These are phyloP conservation scores for Giardia duodenalis DNA, from an alignment of 208 protist species.

Conservation along the genomic window DNA sequence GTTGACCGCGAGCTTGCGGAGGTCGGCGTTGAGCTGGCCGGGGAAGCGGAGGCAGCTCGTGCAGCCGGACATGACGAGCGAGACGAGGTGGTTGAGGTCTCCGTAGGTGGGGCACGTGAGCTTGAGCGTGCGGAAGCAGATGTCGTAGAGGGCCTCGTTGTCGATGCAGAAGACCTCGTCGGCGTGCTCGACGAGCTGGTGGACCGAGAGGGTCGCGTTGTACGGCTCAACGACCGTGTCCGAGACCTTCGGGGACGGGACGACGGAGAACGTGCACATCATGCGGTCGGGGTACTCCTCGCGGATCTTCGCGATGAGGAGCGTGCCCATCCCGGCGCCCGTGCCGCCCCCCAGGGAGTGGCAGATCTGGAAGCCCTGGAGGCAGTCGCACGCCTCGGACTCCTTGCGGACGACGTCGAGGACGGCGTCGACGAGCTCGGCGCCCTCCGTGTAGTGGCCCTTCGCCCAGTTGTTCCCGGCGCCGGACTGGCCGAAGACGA, in stretches of 20 bases:
- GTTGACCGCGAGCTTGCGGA: conserved; percentile 53
- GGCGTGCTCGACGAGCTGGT: conserved; percentile 57
- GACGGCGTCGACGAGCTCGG: conserved; percentile 81
- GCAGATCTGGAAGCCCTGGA: conserved; percentile 91
- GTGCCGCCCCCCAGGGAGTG: conserved; percentile 95
- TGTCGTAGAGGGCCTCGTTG: conserved; percentile 62
- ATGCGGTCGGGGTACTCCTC: conserved; percentile 93
- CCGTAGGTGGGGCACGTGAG: conserved; percentile 54
- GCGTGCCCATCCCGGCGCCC: conserved; percentile 84
- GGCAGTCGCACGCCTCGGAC: conserved; percentile 81
- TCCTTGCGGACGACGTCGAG: conserved; percentile 90
- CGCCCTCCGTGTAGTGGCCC: conserved; percentile 93
- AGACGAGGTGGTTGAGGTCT: conserved; percentile 59
- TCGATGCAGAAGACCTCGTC: conserved; percentile 57
- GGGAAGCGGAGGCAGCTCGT: conserved; percentile 60
- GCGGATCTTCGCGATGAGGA: conserved; percentile 84
- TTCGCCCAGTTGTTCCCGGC: conserved; percentile 95
- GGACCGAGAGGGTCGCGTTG: conserved; percentile 25
- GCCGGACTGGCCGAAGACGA: conserved; percentile 84
- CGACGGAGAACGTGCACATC: conserved; percentile 89
- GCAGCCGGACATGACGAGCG: conserved; percentile 57
- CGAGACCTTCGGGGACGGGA: conserved; percentile 61
- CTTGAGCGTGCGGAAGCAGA: conserved; percentile 57
- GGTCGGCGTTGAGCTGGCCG: conserved; percentile 60
- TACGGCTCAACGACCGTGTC: conserved; percentile 15